Conservation (phyloP, 2,329 filamentous ascomycete genomes). For the Aspergillus sp. region DNA sequence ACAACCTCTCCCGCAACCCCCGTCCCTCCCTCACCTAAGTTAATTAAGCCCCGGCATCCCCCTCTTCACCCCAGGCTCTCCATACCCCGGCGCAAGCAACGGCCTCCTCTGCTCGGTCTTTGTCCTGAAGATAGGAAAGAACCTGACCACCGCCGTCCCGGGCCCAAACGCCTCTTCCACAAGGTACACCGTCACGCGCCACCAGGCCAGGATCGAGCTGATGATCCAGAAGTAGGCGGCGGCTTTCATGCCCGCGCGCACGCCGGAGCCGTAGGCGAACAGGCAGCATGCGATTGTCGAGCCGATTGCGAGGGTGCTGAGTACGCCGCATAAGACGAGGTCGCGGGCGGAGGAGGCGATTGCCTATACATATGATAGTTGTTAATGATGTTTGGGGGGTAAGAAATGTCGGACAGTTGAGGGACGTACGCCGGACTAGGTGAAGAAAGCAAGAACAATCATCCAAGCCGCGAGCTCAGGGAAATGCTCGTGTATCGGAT, state of each 20-base stretch:
- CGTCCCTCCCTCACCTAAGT: no score
- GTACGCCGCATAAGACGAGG: neutral
- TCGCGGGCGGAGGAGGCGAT: conserved; percentile 1
- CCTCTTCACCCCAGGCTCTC: conserved; percentile 8
- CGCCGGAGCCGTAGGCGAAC: neutral
- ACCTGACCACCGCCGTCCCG: neutral
- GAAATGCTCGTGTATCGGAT: conserved; percentile 2
- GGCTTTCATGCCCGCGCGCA: neutral
- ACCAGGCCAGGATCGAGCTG: conserved; percentile 3
- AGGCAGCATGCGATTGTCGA: conserved; percentile 3
- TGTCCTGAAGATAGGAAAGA: conserved; percentile 3
- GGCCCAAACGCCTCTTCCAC: conserved; percentile 6
- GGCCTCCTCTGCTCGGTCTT: neutral
- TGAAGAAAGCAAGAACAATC: conserved; percentile 3
- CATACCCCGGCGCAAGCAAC: neutral
- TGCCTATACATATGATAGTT: neutral
- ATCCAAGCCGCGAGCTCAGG: conserved; percentile 5
- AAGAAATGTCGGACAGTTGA: no score
- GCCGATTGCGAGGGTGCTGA: neutral
- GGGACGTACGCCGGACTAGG: conserved; percentile 3
- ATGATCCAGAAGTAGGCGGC: conserved; percentile 10
- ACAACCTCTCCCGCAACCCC: no score
- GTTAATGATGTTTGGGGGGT: no score
- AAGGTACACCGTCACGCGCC: conserved; percentile 4
- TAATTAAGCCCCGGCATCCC: conserved; percentile 8